Evolutionary conservation across 441 rosid species (phyloP).

Genomic region (Erodium moschatum): DNA sequence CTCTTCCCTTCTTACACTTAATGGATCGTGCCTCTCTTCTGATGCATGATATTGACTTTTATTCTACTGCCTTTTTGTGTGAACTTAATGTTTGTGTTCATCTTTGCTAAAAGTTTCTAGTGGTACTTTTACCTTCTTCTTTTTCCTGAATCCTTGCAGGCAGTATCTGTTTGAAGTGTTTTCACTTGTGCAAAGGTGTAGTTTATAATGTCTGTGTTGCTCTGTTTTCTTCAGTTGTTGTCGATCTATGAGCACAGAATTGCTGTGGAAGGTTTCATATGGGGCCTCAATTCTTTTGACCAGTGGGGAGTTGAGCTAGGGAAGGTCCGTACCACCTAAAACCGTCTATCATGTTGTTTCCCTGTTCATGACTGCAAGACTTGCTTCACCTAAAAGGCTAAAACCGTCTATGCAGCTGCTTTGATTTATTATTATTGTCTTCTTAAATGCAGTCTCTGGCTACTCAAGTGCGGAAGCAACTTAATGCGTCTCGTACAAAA

Average conservation of each 20-base stretch:
- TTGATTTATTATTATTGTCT: constrained; percentile 12
- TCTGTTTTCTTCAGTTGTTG: constrained; percentile 44
- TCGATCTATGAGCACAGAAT: constrained; percentile 94
- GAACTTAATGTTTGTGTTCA: not conserved
- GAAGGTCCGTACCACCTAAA: constrained; percentile 42
- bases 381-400: no score
- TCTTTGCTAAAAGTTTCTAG: not conserved
- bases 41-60: not conserved
- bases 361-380: not conserved
- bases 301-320: constrained; percentile 99
- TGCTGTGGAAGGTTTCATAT: constrained; percentile 82
- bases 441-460: constrained; percentile 52
- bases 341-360: not conserved
- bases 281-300: constrained; percentile 94
- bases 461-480: constrained; percentile 81
- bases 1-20: no score
- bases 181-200: not conserved
- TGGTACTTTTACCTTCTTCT: not conserved
- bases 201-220: constrained; percentile 1
- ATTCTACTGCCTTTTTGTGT: not conserved
- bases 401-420: not conserved
- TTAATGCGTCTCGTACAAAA: constrained; percentile 63
- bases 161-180: not conserved
- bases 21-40: not conserved
- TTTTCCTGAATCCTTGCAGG: not conserved